Percentiles rank a stretch among this genome's conserved stretches.
Evolutionary conservation across 1,139 yeast genomes (phyloP).

Genomic region (Sugiyamaella neomexicana): DNA sequence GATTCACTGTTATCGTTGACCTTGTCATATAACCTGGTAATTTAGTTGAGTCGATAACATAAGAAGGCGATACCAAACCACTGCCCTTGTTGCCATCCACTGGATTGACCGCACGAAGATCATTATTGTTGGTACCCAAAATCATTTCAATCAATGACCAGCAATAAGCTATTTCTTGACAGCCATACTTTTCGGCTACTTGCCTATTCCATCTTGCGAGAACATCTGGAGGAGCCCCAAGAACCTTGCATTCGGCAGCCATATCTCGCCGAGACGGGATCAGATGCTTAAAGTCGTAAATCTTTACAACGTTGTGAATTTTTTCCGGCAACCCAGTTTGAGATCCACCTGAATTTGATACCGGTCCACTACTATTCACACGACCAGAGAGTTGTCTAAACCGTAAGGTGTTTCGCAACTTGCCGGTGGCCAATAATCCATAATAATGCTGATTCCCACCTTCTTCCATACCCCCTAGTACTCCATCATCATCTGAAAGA

Average conservation of each 20-base stretch:
- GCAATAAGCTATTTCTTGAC: constrained; percentile 64
- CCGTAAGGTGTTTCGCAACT: constrained; percentile 16
- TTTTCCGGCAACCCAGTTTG: constrained; percentile 12
- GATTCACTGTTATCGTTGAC: not conserved
- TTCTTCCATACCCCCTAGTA: constrained; percentile 19
- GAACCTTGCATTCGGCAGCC: constrained; percentile 71
- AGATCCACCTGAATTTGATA: constrained; percentile 25
- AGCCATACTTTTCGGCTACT: constrained; percentile 68
- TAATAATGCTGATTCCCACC: constrained; percentile 22
- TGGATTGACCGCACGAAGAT: not conserved
- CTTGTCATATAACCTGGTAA: not conserved
- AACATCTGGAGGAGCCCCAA: constrained; percentile 65
- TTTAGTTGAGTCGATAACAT: not conserved
- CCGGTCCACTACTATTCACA: constrained; percentile 17
- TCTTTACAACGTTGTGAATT: constrained; percentile 49
- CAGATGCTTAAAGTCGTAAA: constrained; percentile 65
- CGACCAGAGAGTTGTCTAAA: constrained; percentile 9
- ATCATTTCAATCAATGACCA: constrained; percentile 58
- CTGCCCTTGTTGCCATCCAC: not conserved
- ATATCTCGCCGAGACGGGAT: constrained; percentile 76
- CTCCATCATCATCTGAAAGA: constrained; percentile 30
- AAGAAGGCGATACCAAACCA: not conserved
- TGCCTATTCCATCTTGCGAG: constrained; percentile 68
- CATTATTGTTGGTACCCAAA: constrained; percentile 7
- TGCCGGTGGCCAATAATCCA: constrained; percentile 11